Conservation (phyloP, 805 yeast species). For the Sugiyamaella chiloensis region DNA sequence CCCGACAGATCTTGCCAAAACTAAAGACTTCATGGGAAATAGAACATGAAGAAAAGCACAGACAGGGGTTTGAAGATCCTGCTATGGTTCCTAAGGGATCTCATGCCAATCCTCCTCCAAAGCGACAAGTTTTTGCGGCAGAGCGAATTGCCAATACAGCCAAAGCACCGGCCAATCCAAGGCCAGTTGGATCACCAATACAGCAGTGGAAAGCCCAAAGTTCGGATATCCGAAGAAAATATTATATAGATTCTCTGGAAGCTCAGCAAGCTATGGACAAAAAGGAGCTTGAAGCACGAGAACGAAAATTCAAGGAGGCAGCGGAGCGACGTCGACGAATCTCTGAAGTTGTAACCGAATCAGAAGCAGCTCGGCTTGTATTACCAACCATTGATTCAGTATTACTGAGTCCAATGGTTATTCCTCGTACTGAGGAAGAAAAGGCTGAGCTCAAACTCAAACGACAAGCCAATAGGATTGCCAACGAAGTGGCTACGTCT, state of each 20-base stretch:
- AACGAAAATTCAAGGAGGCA: conserved; percentile 37
- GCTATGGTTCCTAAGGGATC: conserved; percentile 62
- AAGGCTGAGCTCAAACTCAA: conserved; percentile 52
- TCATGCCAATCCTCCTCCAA: conserved; percentile 50
- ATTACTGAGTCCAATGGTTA: conserved; percentile 65
- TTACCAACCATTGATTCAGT: conserved; percentile 68
- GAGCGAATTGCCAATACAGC: conserved; percentile 56
- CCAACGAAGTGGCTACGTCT: conserved; percentile 49
- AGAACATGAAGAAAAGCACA: conserved; percentile 43
- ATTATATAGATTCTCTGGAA: conserved; percentile 59
- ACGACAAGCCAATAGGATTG: conserved; percentile 63
- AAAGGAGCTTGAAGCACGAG: conserved; percentile 38
- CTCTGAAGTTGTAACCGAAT: conserved; percentile 31
- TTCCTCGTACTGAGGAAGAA: conserved; percentile 72
- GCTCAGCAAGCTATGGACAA: conserved; percentile 51
- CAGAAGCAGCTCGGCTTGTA: conserved; percentile 56
- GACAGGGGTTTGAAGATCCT: conserved; percentile 68
- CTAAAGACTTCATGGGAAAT: conserved; percentile 32
- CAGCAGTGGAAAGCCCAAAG: conserved; percentile 49
- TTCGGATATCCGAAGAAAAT: conserved; percentile 69
- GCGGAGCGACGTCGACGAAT: conserved; percentile 1
- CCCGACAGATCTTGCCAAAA: conserved; percentile 71
- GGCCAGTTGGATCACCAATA: conserved; percentile 24
- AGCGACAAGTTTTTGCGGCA: conserved; percentile 48
- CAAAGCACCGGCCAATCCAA: conserved; percentile 40